Base-by-base conservation (phyloP, 2,329 filamentous ascomycete species). In the Colletotrichum graminicola region DNA sequence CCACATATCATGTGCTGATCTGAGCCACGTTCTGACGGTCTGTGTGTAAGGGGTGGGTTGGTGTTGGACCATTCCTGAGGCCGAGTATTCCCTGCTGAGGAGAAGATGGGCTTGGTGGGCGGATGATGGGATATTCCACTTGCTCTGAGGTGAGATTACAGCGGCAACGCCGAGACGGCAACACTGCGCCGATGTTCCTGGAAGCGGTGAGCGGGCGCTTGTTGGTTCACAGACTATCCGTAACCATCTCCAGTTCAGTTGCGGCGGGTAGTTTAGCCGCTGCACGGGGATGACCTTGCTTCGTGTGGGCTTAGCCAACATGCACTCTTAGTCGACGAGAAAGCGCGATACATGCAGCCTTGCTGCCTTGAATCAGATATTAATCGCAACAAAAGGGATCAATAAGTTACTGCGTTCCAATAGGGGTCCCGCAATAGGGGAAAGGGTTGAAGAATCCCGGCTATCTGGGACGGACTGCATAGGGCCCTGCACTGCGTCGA, bases 331-430 rank as follows among this genome's bases (percentile, higher is more conserved):
- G 18, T 12, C n/a, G 11, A 49, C n/a, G 12, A 11, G 6, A 54
- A 43, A 54, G 34, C 26, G 8, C 34, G 5, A 18, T 56, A 39
- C 32, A n/a, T 66, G 41, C 56, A 56, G 67, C 63, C 34, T 62
- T 49, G 67, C 56, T 67, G 56, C 67, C 56, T 67, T 66, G 49
- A 14, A 43, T 21, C 52, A 45, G 4, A 26, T 41, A 57, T 43
- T 34, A 54, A 23, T 32, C 55, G 67, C 10, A 49, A 23, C 32
- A 62, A 67, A 71, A 21, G 6, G 16, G 63, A 62, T 57, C 11
- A 57, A 52, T 32, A 47, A 29, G 41, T 36, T 51, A 32, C 26
- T n/a, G 26, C 16, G 43, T 12, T 51, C 34, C 32, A 71, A 57
- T 51, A 62, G 63, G 63, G 67, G 51, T 61, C 34, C 21, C 26